Conservation (phyloP, 371 early-diverging fungal species). For the Capillidium rhysosporum region DNA sequence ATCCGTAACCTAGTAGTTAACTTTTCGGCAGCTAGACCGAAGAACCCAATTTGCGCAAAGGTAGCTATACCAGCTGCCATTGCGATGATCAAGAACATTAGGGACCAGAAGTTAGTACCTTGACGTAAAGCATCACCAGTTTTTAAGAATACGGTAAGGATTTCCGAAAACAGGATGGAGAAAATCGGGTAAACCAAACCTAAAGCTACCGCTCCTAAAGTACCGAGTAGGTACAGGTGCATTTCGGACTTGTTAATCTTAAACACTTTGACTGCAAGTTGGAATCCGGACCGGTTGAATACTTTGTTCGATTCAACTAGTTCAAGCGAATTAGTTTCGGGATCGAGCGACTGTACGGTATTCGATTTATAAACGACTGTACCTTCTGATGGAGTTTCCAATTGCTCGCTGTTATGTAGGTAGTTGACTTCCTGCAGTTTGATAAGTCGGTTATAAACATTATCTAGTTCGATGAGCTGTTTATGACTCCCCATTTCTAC, state of each 20-base stretch:
- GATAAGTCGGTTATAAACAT: constrained; percentile 32
- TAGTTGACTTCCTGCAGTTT: constrained; percentile 23
- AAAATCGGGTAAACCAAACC: constrained; percentile 20
- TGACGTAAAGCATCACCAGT: background rate
- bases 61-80: constrained; percentile 23
- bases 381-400: background rate
- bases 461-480: constrained; percentile 24
- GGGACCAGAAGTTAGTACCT: constrained; percentile 48
- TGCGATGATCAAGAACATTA: constrained; percentile 51
- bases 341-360: too few relatives aligned
- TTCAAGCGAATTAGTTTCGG: too few relatives aligned
- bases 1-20: constrained; percentile 37
- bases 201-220: constrained; percentile 11
- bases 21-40: constrained; percentile 27
- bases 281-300: background rate
- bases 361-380: background rate
- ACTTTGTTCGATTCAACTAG: background rate
- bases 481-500: constrained; percentile 53
- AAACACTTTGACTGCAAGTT: background rate
- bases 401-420: background rate
- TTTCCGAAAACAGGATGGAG: constrained; percentile 27
- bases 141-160: constrained; percentile 17
- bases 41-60: constrained; percentile 17
- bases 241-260: background rate
- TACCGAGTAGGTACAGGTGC: constrained; percentile 4